Base-by-base conservation (phyloP, 2,329 filamentous ascomycete genomes). In the Colletotrichum endophyticum region DNA sequence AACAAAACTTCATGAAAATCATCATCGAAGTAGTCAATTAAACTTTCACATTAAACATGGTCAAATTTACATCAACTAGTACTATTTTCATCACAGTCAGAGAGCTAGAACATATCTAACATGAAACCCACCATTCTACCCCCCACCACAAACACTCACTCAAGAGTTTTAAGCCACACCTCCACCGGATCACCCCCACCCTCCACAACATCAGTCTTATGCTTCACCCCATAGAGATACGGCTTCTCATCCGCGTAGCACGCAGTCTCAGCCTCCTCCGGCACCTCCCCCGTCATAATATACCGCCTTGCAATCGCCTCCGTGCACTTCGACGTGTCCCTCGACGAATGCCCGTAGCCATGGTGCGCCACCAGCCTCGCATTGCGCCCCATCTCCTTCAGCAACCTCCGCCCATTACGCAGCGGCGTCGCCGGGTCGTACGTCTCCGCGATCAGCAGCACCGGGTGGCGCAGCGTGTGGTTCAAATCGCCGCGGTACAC, bases 371-470 rank as follows among this genome's bases (percentile, higher is more conserved):
- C 82, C 22, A 90, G 80, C 8, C 87, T 79, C n/a, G 88, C 87
- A 71, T 89, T 90, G 9, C 79, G 70, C 1, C 87, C 88, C 87
- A 90, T 89, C 70, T 88, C 88, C 0, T 78, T 67, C 22, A 86
- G 72, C 4, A 90, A 81, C 30, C 87, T 81, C 15, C 87, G 81
- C 1, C 88, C 88, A 72, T 90, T 89, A 7, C 87, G 84, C 59
- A 90, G 79, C 6, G 88, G 88, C 8, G 88, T 90, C 3, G 88
- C 88, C 1, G 88, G 88, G 73, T 90, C 88, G 72, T 90, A 87
- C 7, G 86, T 86, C 82, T 88, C 87, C 1, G 88, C 87, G 53
- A 90, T 86, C 53, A 90, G 82, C 53, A 90, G 79, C 4, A 90
- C 80, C 1, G 88, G 87, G 71, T 87, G 78, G 28, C 82, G 84